A percentile compares a stretch with the other conserved stretches of the same genome.
phyloP scores from a whole-genome alignment of 495 filamentous ascomycete genomes.

The Jackrogersella minutella region DNA sequence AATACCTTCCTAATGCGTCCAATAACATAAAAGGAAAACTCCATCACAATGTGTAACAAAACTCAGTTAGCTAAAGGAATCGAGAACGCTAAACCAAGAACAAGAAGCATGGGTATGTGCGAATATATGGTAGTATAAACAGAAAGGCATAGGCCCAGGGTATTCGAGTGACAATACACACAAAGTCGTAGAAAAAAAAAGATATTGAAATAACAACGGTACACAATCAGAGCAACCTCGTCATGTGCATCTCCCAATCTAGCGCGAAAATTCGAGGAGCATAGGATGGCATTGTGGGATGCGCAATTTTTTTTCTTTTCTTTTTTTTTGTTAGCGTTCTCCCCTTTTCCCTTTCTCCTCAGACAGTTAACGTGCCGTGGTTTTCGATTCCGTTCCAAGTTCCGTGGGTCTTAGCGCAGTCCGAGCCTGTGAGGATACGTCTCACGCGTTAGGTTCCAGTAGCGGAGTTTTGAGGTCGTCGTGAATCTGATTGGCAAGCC shows the following conservation, averaged over 20 bases:
- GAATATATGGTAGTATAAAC: not conserved
- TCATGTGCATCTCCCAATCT: not conserved
- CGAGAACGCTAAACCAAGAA: not conserved
- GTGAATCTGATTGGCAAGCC: conserved; percentile 1
- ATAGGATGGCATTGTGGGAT: conserved; percentile 12
- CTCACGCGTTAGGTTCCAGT: not conserved
- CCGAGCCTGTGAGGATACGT: not conserved
- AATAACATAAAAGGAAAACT: conserved; percentile 7
- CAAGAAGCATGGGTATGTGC: not conserved
- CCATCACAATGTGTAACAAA: conserved; percentile 14
- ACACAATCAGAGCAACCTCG: conserved; percentile 2
- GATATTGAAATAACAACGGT: conserved; percentile 1
- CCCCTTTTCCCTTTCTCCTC: not conserved
- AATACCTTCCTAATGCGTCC: conserved; percentile 19
- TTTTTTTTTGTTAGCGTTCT: not conserved
- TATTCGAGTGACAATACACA: conserved; percentile 22
- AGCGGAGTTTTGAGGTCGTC: conserved; percentile 10
- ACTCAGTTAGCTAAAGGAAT: not conserved
- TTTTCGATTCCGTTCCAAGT: conserved; percentile 11
- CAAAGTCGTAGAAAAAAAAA: not conserved
- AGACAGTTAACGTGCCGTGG: conserved; percentile 4
- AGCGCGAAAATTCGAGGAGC: not conserved
- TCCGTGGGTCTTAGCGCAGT: conserved; percentile 10
- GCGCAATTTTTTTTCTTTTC: conserved; percentile 10
- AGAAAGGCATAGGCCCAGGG: conserved; percentile 14